Conservation (phyloP, 2,329 filamentous ascomycete genomes). For the Talaromyces amestolkiae region DNA sequence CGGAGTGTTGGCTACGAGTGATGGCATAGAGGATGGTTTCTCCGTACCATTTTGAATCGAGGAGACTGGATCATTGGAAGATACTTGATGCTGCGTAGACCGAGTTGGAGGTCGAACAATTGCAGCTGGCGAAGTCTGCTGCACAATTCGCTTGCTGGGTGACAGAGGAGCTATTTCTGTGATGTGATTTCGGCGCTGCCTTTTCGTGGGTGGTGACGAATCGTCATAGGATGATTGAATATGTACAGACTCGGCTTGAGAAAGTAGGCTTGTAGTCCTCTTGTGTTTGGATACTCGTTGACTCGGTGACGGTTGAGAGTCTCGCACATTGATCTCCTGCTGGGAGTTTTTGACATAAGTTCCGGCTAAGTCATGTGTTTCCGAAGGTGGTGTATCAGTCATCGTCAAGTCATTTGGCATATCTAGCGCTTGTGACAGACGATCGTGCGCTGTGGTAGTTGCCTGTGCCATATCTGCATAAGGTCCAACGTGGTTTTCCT, state of each 20-base stretch:
- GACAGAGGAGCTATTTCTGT: constrained; percentile 16
- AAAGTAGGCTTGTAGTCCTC: constrained; percentile 15
- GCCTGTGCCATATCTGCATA: constrained; percentile 30
- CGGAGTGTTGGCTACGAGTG: constrained; percentile 42
- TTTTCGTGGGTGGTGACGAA: constrained; percentile 12
- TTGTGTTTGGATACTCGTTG: constrained; percentile 1
- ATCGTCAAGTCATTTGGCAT: constrained; percentile 26
- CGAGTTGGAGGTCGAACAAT: constrained; percentile 23
- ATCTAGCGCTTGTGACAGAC: constrained; percentile 39
- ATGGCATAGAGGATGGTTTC: constrained; percentile 40
- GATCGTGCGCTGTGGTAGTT: constrained; percentile 36
- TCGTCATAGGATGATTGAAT: constrained; percentile 16
- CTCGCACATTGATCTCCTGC: constrained; percentile 36
- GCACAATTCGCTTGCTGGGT: constrained; percentile 3
- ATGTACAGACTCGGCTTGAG: constrained; percentile 10
- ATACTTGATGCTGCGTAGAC: constrained; percentile 21
- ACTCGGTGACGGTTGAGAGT: constrained; percentile 37
- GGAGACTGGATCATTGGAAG: background rate
- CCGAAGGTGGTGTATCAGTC: constrained; percentile 14
- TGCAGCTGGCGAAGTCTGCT: constrained; percentile 21
- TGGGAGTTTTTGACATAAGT: constrained; percentile 25
- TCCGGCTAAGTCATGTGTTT: constrained; percentile 7
- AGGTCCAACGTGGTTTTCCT: constrained; percentile 44
- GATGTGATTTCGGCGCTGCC: constrained; percentile 5
- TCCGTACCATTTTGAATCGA: constrained; percentile 19